These are phyloP conservation scores for Apostasia shenzhenica DNA, from an alignment of 106 monocot species.

Conservation along the genomic window DNA sequence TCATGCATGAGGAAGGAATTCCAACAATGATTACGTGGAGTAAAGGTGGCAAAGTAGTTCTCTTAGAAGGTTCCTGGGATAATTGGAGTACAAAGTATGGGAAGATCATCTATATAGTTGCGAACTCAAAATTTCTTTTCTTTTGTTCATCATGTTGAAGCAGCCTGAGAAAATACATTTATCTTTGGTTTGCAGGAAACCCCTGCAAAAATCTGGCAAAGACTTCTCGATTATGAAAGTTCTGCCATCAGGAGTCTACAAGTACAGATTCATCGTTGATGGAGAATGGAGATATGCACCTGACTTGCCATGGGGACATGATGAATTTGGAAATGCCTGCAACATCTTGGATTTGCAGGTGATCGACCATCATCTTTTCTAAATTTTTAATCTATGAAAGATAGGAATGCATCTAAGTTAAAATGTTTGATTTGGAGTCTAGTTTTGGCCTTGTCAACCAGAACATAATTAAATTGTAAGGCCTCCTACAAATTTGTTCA, in stretches of 20 bases:
- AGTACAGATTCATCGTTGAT: slow-evolving; percentile 60
- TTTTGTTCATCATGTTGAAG: no score
- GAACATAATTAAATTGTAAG: no score
- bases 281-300: slow-evolving; percentile 40
- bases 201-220: slow-evolving; percentile 49
- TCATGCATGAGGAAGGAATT: slow-evolving; percentile 25
- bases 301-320: slow-evolving; percentile 39
- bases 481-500: no score
- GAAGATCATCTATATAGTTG: background rate
- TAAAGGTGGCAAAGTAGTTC: slow-evolving; percentile 54
- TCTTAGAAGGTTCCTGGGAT: slow-evolving; percentile 75
- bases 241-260: slow-evolving; percentile 64
- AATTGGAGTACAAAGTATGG: slow-evolving; percentile 49
- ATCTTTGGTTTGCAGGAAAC: slow-evolving; percentile 22
- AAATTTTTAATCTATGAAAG: background rate
- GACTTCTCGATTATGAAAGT: slow-evolving; percentile 56
- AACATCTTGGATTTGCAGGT: slow-evolving; percentile 58
- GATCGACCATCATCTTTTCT: background rate
- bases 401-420: background rate
- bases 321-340: slow-evolving; percentile 38
- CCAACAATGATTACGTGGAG: slow-evolving; percentile 67
- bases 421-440: background rate
- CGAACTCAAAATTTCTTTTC: no score
- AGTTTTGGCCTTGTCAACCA: no score
- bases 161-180: background rate